Conservation (phyloP, 2,329 filamentous ascomycete species). For the Neopestalotiopsis sp. region DNA sequence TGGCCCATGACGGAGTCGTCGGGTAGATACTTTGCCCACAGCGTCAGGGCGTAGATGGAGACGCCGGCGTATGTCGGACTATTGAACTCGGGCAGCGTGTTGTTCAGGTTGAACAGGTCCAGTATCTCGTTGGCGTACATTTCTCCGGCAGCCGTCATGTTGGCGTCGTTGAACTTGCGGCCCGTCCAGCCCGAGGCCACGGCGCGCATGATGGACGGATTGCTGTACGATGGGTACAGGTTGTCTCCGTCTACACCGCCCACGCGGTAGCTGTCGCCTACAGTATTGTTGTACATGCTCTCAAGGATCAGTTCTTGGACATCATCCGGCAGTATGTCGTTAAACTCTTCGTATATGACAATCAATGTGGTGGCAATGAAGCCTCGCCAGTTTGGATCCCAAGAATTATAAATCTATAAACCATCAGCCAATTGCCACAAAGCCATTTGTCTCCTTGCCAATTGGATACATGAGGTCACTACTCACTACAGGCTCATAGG, state of each 20-base stretch:
- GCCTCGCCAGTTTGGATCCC: slow-evolving; percentile 61
- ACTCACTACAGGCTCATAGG: slow-evolving; percentile 44
- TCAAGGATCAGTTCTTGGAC: slow-evolving; percentile 44
- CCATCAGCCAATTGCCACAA: not conserved
- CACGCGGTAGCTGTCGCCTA: slow-evolving; percentile 58
- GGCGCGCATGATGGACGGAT: slow-evolving; percentile 54
- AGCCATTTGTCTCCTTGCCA: not conserved
- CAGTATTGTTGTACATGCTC: slow-evolving; percentile 52
- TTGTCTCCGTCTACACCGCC: slow-evolving; percentile 59
- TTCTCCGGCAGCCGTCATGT: slow-evolving; percentile 56
- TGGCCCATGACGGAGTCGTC: slow-evolving; percentile 49
- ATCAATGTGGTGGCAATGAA: slow-evolving; percentile 58
- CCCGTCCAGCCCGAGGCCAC: slow-evolving; percentile 57
- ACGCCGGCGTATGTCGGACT: slow-evolving; percentile 57
- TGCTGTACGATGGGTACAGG: slow-evolving; percentile 58
- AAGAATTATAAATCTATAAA: slow-evolving; percentile 47
- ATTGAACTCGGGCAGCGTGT: slow-evolving; percentile 48
- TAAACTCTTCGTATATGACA: slow-evolving; percentile 55
- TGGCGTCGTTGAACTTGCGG: slow-evolving; percentile 48
- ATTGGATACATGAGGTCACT: not conserved
- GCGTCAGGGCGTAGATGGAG: slow-evolving; percentile 53
- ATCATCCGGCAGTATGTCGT: slow-evolving; percentile 37
- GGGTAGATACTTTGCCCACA: slow-evolving; percentile 57
- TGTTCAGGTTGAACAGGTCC: slow-evolving; percentile 52
- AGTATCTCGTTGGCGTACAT: slow-evolving; percentile 51